Base-by-base conservation (phyloP, 495 filamentous ascomycete genomes). In the Pseudoneurospora amorphoporcata region DNA sequence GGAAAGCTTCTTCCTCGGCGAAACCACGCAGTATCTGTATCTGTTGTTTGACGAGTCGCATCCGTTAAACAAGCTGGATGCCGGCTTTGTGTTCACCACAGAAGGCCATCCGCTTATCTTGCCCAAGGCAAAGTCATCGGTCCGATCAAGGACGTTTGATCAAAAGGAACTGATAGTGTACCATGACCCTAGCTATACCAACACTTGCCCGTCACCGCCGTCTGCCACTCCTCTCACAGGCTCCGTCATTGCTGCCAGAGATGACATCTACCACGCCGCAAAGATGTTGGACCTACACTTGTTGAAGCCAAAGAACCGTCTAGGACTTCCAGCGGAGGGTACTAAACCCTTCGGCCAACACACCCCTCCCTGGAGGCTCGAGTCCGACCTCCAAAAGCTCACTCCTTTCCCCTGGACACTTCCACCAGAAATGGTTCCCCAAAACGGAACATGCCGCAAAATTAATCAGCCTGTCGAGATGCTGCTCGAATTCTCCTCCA, bases 1-100 rank as follows among this genome's bases (percentile, higher is more conserved):
- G 95, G 95, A 99, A 83, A 98, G 95, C 81, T 99, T 99, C 84
- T 98, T 97, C 80, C 85, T 98, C 2, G 94, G 96, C 4, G 95
- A 99, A 81, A 99, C 95, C 0, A 90, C 92, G 70, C 97, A 98
- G 81, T 99, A 99, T 80, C 83, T 99, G 70, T 97, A 94, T 74
- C 83, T 99, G 45, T 87, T 98, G 1, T 98, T 95, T 80, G 92
- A 95, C 69, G 86, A 88, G 41, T 86, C 89, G 17, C 95, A 98
- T 82, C 95, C 95, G 2, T 79, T 98, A 37, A 98, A 98, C 83
- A 88, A 87, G 7, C 80, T 94, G 19, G 95, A 98, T 81, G 90
- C 90, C 4, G 87, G 94, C 2, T 94, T 92, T 83, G 94, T 99
- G 7, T 98, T 99, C 78, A 93, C 91, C 32, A 99, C 95, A 0